Evolutionary conservation across 1,284 basidiomycete species (phyloP).

Genomic region (Golubevia sp.): DNA sequence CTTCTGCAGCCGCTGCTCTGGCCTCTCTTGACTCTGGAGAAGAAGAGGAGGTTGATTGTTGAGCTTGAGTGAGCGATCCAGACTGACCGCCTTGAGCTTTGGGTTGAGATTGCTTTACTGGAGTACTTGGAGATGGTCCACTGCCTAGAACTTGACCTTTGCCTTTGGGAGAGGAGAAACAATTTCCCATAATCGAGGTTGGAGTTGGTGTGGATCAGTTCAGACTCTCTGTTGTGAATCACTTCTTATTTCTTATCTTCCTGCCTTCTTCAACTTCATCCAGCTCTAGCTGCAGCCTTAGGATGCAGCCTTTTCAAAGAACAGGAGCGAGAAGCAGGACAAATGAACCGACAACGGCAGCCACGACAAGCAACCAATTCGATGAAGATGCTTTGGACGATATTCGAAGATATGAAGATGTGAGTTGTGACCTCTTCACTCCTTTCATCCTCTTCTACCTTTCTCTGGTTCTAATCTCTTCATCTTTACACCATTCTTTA

Average conservation of each 20-base stretch:
- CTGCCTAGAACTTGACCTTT: not conserved
- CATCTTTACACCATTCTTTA: not conserved
- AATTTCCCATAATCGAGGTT: not conserved
- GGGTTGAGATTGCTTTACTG: not conserved
- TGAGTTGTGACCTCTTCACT: conserved; percentile 8
- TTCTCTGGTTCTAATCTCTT: not conserved
- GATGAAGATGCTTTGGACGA: conserved; percentile 51
- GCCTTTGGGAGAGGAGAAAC: not conserved
- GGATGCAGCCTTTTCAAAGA: not conserved
- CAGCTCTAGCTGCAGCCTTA: too few species aligned
- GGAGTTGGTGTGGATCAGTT: too few species aligned
- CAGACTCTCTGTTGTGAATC: too few species aligned
- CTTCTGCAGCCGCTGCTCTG: not conserved
- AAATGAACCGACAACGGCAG: not conserved
- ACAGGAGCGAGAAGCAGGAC: not conserved
- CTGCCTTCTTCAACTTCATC: too few species aligned
- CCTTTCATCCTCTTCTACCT: not conserved
- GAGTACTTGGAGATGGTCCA: not conserved
- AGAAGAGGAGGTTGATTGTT: not conserved
- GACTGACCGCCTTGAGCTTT: too few species aligned
- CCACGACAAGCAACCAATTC: not conserved
- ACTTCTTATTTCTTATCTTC: too few species aligned
- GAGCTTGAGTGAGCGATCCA: too few species aligned
- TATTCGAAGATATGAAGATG: conserved; percentile 40
- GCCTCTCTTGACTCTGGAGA: not conserved